Percentiles rank a stretch among this genome's conserved stretches.
Evolutionary conservation across 2,329 filamentous ascomycete genomes (phyloP).

Genomic region (Metarhizium anisopliae): DNA sequence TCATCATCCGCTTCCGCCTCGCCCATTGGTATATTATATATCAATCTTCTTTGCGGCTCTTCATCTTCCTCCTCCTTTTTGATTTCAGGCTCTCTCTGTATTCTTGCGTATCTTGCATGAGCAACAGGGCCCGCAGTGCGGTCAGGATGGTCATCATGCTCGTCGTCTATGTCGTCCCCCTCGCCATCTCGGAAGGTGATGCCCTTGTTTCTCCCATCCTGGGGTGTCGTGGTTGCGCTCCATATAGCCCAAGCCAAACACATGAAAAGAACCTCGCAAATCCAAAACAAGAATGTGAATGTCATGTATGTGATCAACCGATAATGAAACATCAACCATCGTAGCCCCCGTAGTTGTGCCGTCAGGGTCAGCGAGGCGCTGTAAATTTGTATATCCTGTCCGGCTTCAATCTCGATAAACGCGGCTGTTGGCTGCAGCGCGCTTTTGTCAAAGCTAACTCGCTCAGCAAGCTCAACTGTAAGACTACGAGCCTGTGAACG

Average conservation of each 20-base stretch:
- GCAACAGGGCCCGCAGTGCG: conserved; percentile 35
- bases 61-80: conserved; percentile 25
- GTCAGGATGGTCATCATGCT: conserved; percentile 26
- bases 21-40: conserved; percentile 25
- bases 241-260: conserved; percentile 55
- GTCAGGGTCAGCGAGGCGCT: conserved; percentile 56
- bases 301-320: conserved; percentile 59
- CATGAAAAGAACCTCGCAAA: conserved; percentile 60
- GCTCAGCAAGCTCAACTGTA: conserved; percentile 63
- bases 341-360: conserved; percentile 66
- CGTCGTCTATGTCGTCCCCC: conserved; percentile 17
- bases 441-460: conserved; percentile 48
- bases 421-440: conserved; percentile 35
- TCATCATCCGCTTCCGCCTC: conserved; percentile 40
- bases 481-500: conserved; percentile 55
- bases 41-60: conserved; percentile 13
- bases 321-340: conserved; percentile 83
- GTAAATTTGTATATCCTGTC: conserved; percentile 69
- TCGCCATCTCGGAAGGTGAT: conserved; percentile 7
- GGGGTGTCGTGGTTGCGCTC: conserved; percentile 22
- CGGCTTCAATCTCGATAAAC: conserved; percentile 59
- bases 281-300: conserved; percentile 69
- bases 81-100: conserved; percentile 30
- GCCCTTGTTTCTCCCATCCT: conserved; percentile 5
- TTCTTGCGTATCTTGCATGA: conserved; percentile 28